A percentile compares a stretch with the other conserved stretches of the same genome.
Conservation (phyloP, 2,329 filamentous ascomycete genomes). For the Blastomyces emzantsi region DNA sequence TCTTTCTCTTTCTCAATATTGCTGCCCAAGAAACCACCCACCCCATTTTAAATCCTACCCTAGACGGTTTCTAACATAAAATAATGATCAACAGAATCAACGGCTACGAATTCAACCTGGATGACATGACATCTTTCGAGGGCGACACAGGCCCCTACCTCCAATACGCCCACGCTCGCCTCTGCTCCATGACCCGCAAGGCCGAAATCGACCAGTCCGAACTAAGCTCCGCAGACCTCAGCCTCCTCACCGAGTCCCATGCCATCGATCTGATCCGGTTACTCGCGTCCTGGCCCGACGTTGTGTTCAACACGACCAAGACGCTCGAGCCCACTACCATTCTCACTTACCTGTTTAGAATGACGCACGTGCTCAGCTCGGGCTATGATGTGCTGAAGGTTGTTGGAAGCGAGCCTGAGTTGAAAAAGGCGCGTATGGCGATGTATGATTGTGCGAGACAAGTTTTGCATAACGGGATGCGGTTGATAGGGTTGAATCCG, state of each 20-base stretch:
- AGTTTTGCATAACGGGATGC: slow-evolving; percentile 58
- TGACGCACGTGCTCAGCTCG: slow-evolving; percentile 53
- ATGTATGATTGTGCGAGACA: slow-evolving; percentile 55
- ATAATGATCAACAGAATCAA: slow-evolving; percentile 41
- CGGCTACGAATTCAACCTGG: slow-evolving; percentile 57
- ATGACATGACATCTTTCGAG: slow-evolving; percentile 57
- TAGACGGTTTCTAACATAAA: slow-evolving; percentile 35
- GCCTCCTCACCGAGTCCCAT: slow-evolving; percentile 53
- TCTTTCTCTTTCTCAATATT: slow-evolving; percentile 28
- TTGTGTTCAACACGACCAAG: slow-evolving; percentile 53
- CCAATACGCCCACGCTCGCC: slow-evolving; percentile 54
- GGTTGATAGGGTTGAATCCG: slow-evolving; percentile 55
- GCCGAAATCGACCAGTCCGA: slow-evolving; percentile 41
- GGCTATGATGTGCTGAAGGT: slow-evolving; percentile 57
- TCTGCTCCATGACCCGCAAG: slow-evolving; percentile 52
- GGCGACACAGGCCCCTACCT: slow-evolving; percentile 58
- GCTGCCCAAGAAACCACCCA: background rate
- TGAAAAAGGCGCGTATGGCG: slow-evolving; percentile 52
- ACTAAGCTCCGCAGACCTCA: slow-evolving; percentile 48
- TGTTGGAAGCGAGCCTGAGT: slow-evolving; percentile 49
- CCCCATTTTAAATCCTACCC: background rate
- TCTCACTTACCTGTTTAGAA: slow-evolving; percentile 59
- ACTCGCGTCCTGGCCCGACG: slow-evolving; percentile 57
- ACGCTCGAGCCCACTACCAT: slow-evolving; percentile 59
- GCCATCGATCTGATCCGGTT: slow-evolving; percentile 53